Evolutionary conservation across 176 grass and related monocot genomes (phyloP), one percentile per base, ranked within the genome.

Genomic region (Typha latifolia): DNA sequence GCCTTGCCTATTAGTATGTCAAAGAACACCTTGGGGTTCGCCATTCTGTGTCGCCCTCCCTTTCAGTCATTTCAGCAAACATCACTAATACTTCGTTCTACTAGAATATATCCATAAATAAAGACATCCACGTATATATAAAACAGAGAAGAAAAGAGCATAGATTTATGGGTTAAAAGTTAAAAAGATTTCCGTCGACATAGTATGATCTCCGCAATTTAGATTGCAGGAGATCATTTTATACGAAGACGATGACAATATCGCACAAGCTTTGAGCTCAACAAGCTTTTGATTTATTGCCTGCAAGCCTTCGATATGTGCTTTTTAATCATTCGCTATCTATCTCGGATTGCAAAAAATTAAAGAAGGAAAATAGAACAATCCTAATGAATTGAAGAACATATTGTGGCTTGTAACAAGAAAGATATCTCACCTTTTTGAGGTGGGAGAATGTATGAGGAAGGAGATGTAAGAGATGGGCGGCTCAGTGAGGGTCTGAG

Each of bases 251-350:
- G 49, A 67, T 12, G 18, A 73, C 29, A 24, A 81, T 94, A 65
- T 94, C 24, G 90, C 90, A 94, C 90, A 83, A 89, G 52, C 69
- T 76, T 94, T 94, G 90, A 94, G 90, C 90, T 85, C 79, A 74
- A 23, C 68, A 72, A 81, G 75, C 77, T 69, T 62, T 49, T 66
- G 14, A 49, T 67, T 55, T 4, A 37, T 75, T 80, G 66, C 11
- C 53, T 59, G 62, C 73, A 85, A 88, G 80, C 90, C 90, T 94
- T 94, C 82, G 85, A 89, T 89, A 82, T 85, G 90, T 88, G 90
- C 90, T 62, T 50, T 1, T 12, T 47, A 1, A 15, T 14, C 32
- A 2, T 64, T 64, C 27, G 1, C 6, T 15, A 64, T 64, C 14
- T 10, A n/a, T 22, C 16, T 59, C 53, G 15, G 15, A 57, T 21